A percentile compares a stretch with the other conserved stretches of the same genome.
Conservation (phyloP, 2,329 filamentous ascomycete genomes). For the Alternaria arborescens region DNA sequence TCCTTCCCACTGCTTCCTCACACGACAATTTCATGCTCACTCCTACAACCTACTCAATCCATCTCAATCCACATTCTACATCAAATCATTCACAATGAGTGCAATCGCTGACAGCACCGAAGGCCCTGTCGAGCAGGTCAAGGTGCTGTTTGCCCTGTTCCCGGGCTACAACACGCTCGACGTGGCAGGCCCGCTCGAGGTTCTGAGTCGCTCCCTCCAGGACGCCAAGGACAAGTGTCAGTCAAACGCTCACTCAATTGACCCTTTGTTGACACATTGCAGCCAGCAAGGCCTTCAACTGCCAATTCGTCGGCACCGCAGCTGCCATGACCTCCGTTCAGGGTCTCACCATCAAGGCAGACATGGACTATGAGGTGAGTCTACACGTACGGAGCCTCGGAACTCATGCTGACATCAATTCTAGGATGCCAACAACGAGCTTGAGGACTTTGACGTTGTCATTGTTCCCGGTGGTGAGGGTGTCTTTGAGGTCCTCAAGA, state of each 20-base stretch:
- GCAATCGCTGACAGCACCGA: constrained; percentile 51
- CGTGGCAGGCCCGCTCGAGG: constrained; percentile 66
- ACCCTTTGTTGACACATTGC: constrained; percentile 31
- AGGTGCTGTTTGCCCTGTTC: constrained; percentile 68
- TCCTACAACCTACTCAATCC: constrained; percentile 26
- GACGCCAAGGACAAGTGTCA: constrained; percentile 62
- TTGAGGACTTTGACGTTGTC: constrained; percentile 81
- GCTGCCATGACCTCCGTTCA: constrained; percentile 63
- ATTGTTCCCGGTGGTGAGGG: constrained; percentile 77
- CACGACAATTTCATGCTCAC: constrained; percentile 29
- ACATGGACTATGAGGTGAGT: constrained; percentile 72
- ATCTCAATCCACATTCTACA: constrained; percentile 26
- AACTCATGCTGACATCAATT: neutral
- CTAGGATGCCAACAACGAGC: constrained; percentile 72
- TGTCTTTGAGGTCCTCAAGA: constrained; percentile 68
- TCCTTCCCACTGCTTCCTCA: constrained; percentile 25
- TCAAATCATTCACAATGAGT: constrained; percentile 49
- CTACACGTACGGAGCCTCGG: neutral
- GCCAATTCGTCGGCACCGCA: constrained; percentile 59
- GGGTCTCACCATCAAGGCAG: constrained; percentile 74
- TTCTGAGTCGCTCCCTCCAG: constrained; percentile 63
- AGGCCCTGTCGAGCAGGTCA: constrained; percentile 65
- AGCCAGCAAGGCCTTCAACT: constrained; percentile 64
- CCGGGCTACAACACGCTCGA: constrained; percentile 65
- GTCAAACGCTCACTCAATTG: constrained; percentile 14